Base-by-base conservation (phyloP, 83 land plant genomes). In the Thuja plicata region DNA sequence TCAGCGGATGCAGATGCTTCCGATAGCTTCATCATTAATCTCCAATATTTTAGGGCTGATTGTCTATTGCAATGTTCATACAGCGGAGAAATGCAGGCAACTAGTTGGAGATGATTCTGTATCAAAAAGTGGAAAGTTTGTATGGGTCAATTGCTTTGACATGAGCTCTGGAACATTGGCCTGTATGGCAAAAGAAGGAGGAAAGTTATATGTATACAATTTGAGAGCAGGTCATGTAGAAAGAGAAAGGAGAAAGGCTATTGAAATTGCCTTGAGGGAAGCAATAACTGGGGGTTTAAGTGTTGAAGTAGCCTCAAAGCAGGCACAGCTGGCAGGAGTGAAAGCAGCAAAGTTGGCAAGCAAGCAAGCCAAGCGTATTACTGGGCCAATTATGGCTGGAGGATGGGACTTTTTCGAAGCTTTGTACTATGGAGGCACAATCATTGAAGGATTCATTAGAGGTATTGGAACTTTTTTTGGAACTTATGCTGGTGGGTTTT, bases 341-440 rank as follows among this genome's bases (percentile, higher is more conserved):
- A 71, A 87, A 77, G 93, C 93, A 77, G 93, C 85, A 35, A 92
- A 92, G 88, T 52, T 83, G 16, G 88, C 87, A 54, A 82, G 89
- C 12, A 38, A 38, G 16, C 78, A 91, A 55, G 89, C 91, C 17
- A 87, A 62, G 48, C 57, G 93, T 46, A 92, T 91, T 35, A 89
- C 60, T 38, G 93, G 93, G 34, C 93, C 93, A 34, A 41, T 92
- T 30, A 17, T 92, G 43, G 89, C 93, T 4, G 92, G 89, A 71
- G 91, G 85, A 76, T 93, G 94, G 94, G 94, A 93, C 89, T 88
- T 89, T 34, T 90, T 93, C 70, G 94, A 93, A 86, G 94, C 94
- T 38, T 34, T 93, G 85, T 93, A 93, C 87, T 90, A 92, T 80
- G 94, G 94, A 8, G 94, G 94, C 13, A 87, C 86, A 2, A 27